These are phyloP conservation scores for Barnettozyma salicaria DNA, from an alignment of 805 yeast genomes.

Conservation along the genomic window DNA sequence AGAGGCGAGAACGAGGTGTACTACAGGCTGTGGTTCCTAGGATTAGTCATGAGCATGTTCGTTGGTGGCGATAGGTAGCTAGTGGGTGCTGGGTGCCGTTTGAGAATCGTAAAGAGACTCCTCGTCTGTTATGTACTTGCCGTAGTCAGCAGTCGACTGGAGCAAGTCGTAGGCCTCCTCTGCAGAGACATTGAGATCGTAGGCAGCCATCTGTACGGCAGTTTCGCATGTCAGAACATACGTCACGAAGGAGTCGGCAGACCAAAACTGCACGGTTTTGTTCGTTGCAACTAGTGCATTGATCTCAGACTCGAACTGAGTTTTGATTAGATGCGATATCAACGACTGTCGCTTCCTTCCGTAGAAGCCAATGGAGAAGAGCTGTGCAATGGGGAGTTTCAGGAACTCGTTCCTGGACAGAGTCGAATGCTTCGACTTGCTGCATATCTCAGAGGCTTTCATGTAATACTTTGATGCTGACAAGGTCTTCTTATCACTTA, in stretches of 20 bases:
- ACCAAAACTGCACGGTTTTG: slow-evolving; percentile 55
- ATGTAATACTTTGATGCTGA: slow-evolving; percentile 44
- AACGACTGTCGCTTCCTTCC: slow-evolving; percentile 53
- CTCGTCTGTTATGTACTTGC: slow-evolving; percentile 28
- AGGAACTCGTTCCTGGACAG: slow-evolving; percentile 38
- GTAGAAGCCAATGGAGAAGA: slow-evolving; percentile 51
- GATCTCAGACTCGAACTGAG: slow-evolving; percentile 29
- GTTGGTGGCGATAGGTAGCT: not conserved
- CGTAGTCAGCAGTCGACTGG: slow-evolving; percentile 43
- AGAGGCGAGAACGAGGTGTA: slow-evolving; percentile 6
- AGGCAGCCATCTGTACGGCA: slow-evolving; percentile 42
- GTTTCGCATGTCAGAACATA: slow-evolving; percentile 63
- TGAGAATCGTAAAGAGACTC: slow-evolving; percentile 8
- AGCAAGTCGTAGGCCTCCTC: slow-evolving; percentile 43
- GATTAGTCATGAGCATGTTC: not conserved
- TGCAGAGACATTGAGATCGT: slow-evolving; percentile 36
- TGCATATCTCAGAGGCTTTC: slow-evolving; percentile 38
- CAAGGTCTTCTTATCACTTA: slow-evolving; percentile 33
- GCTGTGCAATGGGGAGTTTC: slow-evolving; percentile 36
- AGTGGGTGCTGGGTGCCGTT: not conserved
- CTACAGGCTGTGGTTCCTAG: not conserved
- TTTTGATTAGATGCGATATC: slow-evolving; percentile 40
- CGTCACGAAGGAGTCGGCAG: slow-evolving; percentile 45
- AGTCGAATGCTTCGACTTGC: slow-evolving; percentile 35
- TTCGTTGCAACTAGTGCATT: slow-evolving; percentile 27